Conservation (phyloP, 2,329 filamentous ascomycete genomes). For the Fusarium chuoi region DNA sequence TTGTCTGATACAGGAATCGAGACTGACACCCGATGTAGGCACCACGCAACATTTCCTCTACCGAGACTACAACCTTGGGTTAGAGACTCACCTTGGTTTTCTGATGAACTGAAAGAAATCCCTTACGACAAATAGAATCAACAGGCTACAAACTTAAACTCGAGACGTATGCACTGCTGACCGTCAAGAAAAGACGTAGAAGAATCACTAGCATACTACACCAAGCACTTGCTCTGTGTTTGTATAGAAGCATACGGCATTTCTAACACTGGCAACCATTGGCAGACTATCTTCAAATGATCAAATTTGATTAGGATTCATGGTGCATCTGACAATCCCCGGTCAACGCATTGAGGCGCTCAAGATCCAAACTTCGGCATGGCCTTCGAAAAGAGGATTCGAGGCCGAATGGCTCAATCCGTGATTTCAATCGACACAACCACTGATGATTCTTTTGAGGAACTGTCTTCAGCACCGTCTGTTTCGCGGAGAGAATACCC, state of each 20-base stretch:
- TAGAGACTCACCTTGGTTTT: background rate
- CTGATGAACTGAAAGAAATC: background rate
- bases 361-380: constrained; percentile 3
- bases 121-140: background rate
- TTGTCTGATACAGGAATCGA: background rate
- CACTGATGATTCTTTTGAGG: constrained; percentile 25
- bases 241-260: background rate
- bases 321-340: background rate
- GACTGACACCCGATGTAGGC: background rate
- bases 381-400: constrained; percentile 11
- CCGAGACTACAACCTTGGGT: background rate
- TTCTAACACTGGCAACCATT: background rate
- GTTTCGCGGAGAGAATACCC: constrained; percentile 17
- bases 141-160: background rate
- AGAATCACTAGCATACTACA: background rate
- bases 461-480: constrained; percentile 4
- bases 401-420: constrained; percentile 4
- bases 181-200: background rate
- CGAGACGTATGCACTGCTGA: background rate
- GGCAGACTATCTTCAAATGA: background rate
- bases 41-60: background rate
- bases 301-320: background rate
- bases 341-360: background rate
- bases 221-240: background rate
- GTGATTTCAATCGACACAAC: constrained; percentile 2